phyloP scores from a whole-genome alignment of 495 filamentous ascomycete genomes.

The Penicillium riverlandense region DNA sequence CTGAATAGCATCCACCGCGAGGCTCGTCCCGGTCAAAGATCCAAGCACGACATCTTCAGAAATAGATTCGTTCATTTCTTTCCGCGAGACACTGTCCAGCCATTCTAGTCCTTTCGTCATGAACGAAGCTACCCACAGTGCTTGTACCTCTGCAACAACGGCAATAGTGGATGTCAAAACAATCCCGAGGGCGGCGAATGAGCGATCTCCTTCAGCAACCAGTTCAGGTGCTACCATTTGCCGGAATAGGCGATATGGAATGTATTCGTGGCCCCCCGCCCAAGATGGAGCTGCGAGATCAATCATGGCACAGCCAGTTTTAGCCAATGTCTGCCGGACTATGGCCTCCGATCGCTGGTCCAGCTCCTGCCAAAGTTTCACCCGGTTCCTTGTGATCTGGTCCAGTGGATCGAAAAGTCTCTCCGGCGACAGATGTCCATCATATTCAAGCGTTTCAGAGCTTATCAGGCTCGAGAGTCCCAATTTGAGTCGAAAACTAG shows the following conservation, averaged over 20 bases:
- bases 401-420: not conserved
- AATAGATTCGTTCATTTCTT: conserved; percentile 9
- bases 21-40: conserved; percentile 15
- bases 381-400: not conserved
- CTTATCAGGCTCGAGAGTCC: conserved; percentile 8
- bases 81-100: conserved; percentile 3
- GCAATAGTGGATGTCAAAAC: conserved; percentile 49
- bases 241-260: conserved; percentile 45
- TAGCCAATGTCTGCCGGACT: conserved; percentile 4
- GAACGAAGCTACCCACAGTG: conserved; percentile 61
- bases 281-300: conserved; percentile 7
- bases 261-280: conserved; percentile 10
- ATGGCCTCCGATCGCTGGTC: conserved; percentile 5
- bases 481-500: conserved; percentile 14
- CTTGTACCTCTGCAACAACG: conserved; percentile 54
- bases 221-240: conserved; percentile 45
- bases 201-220: conserved; percentile 47
- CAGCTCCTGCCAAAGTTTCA: conserved; percentile 10
- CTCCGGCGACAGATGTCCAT: not conserved
- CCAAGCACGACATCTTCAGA: conserved; percentile 24
- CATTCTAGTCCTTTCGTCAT: conserved; percentile 23
- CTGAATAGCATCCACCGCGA: conserved; percentile 23
- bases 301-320: conserved; percentile 1
- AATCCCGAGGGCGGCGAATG: conserved; percentile 54
- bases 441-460: too few relatives aligned